Evolutionary conservation across 2,329 filamentous ascomycete species (phyloP).

Genomic region (Pseudogymnoascus sp.): DNA sequence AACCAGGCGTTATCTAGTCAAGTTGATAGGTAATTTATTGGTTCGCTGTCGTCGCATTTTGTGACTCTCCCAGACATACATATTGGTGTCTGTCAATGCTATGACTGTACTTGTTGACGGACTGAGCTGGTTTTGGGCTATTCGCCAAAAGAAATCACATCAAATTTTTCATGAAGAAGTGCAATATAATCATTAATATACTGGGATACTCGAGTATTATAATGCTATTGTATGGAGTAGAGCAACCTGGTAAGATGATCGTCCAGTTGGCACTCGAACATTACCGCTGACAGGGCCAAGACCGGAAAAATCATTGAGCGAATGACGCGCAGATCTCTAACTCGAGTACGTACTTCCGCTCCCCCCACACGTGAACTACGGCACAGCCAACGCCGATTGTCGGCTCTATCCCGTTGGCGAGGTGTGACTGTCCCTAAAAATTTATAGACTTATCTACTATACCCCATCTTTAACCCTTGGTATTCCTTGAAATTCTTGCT

Average conservation of each 20-base stretch:
- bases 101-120: not conserved
- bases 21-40: not conserved
- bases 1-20: not conserved
- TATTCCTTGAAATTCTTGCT: slow-evolving; percentile 7
- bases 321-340: not conserved
- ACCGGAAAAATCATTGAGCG: slow-evolving; percentile 2
- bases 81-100: not conserved
- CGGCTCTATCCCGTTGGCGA: slow-evolving; percentile 1
- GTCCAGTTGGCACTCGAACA: not conserved
- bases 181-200: not conserved
- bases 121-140: no score
- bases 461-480: slow-evolving; percentile 6
- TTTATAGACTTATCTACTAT: slow-evolving; percentile 7
- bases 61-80: not conserved
- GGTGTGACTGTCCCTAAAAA: slow-evolving; percentile 4
- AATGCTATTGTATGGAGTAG: not conserved
- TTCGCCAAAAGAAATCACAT: not conserved
- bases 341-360: slow-evolving; percentile 1
- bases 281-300: not conserved
- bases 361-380: not conserved
- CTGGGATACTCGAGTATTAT: not conserved
- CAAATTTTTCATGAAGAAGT: not conserved
- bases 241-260: slow-evolving; percentile 1
- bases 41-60: not conserved
- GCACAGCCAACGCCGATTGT: slow-evolving; percentile 5